Base-by-base conservation (phyloP, 192 early-diverging fungal species). In the Gaertneriomyces semiglobifer region DNA sequence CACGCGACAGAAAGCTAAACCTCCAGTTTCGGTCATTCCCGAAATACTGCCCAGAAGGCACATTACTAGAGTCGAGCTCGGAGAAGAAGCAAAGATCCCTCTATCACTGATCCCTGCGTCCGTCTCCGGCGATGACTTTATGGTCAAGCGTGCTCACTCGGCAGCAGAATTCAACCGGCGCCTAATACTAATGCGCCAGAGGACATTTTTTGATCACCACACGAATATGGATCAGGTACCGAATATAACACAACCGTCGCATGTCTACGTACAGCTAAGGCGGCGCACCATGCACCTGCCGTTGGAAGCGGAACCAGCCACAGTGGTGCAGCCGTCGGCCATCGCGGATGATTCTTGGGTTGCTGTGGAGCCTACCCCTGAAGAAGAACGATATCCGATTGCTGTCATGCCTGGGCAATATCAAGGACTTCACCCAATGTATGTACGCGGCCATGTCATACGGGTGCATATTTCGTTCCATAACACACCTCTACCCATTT, bases 161-260 rank as follows among this genome's bases (percentile, higher is more conserved):
- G 81, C 81, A 0, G 81, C 81, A 7, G 81, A 79, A 12, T 82
- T 82, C 65, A 82, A 82, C 50, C 65, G 71, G 4, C 70, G 77
- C 6, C 66, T 82, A 10, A 48, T 55, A 14, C 54, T 53, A 38
- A 59, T 63, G 10, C 58, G 81, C 9, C 70, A 67, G 7, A 51
- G 54, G 2, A 53, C 62, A 6, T 79, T 79, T 54, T 62, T 74
- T 7, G 81, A 82, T 57, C 25, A 72, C 40, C 81, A 82, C 62
- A 82, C 81, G 4, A 77, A 76, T 55, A 62, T 82, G 33, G 77
- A 82, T 62, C 81, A 79, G 61, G 69, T 82, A 33, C 66, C 81
- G 4, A 47, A 45, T 20, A 19, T 63, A 12, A 76, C 70, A 6
- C 79, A 81, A 58, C 74, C 79, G 10, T 52, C 50, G n/a, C 46